Base-by-base conservation (phyloP, 805 yeast species). In the Hanseniaspora taiwanica region DNA sequence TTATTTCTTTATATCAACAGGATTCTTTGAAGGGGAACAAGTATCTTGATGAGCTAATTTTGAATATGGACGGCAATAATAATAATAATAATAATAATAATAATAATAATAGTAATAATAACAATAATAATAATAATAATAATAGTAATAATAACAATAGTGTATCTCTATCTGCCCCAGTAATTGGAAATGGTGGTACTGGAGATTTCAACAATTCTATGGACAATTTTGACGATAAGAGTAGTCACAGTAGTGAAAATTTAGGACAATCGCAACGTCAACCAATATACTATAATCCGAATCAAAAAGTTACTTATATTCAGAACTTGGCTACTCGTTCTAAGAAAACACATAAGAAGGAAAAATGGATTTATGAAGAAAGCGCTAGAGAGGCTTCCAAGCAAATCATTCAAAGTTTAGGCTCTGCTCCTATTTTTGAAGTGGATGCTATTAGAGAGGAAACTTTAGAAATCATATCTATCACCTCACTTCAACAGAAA, bases 311-410 rank as follows among this genome's bases (percentile, higher is more conserved):
- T 8, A 61, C 71, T 1, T 71, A 78, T 38, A 79, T 89, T 2
- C 73, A 84, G 1, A 84, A 84, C 50, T 84, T 82, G 49, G 87
- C 91, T 1, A 83, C 84, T 3, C 72, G 81, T 56, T 81, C 91
- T 17, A 76, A 75, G 38, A 82, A 81, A 55, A 74, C 75, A 44
- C 82, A 78, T 53, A 79, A 78, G 52, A 75, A 74, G 53, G 93
- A 83, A 45, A 76, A 72, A 49, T 82, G 81, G 84, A 75, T 76
- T 14, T 58, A 75, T 33, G 94, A 84, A 44, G 85, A 82, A 45
- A 77, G 73, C 40, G 74, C 94, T 0, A 72, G 72, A 45, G 68
- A 71, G 40, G 81, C 81, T 0, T 68, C 82, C 0, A 68, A 69
- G 1, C 54, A 62, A 3, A 63, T 79, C 36, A 54, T 85, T 32